phyloP scores from a whole-genome alignment of 192 early-diverging fungal species.

The Helicostylum pulchrum region DNA sequence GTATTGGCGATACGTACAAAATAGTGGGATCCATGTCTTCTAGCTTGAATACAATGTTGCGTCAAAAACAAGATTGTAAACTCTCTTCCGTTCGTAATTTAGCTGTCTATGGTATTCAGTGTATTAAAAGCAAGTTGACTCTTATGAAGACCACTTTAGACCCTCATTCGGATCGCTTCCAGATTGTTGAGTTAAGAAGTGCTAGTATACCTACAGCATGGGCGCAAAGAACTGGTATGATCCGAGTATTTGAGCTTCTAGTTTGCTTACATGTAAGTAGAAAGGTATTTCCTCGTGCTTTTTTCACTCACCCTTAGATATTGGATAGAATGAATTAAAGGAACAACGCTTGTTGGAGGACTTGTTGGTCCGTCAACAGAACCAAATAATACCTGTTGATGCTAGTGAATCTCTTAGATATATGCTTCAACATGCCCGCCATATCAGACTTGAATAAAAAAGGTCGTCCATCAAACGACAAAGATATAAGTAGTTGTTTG shows the following conservation, averaged over 20 bases:
- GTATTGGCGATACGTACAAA: background rate
- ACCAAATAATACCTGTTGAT: background rate
- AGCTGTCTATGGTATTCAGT: constrained; percentile 2
- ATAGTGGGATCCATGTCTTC: background rate
- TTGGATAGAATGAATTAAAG: background rate
- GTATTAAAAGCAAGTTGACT: background rate
- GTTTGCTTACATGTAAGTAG: background rate
- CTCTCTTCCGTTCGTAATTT: background rate
- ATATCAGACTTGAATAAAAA: background rate
- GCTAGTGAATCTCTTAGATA: background rate
- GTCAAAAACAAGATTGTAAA: background rate
- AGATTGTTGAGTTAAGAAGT: background rate
- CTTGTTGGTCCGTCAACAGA: background rate
- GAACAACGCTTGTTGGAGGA: background rate
- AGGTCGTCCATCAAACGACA: background rate
- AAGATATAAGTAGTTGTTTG: background rate
- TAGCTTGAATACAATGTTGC: constrained; percentile 2
- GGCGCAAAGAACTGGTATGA: background rate
- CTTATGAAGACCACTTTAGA: constrained; percentile 1
- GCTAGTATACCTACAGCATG: background rate
- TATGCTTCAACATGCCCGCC: background rate
- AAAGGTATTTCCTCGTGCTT: background rate
- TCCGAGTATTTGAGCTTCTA: constrained; percentile 2
- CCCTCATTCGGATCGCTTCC: background rate
- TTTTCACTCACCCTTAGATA: background rate